These are phyloP conservation scores for Prunus armeniaca DNA, from an alignment of 306 rosid species.

Conservation along the genomic window DNA sequence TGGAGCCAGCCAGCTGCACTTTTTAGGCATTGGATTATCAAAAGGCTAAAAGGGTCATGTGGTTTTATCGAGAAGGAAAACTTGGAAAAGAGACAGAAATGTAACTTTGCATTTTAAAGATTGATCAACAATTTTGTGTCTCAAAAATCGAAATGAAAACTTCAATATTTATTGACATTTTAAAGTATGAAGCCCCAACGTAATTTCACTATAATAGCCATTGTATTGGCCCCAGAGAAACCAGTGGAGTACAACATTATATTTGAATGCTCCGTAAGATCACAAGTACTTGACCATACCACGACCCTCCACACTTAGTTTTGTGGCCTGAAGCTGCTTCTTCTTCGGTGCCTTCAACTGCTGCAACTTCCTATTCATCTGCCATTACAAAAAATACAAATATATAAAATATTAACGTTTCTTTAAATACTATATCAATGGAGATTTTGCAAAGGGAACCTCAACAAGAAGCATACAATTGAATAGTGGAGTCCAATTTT, in stretches of 20 bases:
- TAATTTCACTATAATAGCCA: neutral
- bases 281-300: constrained; percentile 87
- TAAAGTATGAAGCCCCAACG: neutral
- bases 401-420: neutral
- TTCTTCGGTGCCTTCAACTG: constrained; percentile 94
- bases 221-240: neutral
- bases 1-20: too few relatives aligned
- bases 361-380: constrained; percentile 98
- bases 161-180: neutral
- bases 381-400: constrained; percentile 13
- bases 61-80: too few relatives aligned
- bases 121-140: neutral
- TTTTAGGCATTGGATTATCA: too few relatives aligned
- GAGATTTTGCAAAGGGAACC: neutral
- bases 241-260: neutral
- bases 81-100: too few relatives aligned
- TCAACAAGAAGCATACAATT: neutral
- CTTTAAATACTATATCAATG: neutral
- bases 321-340: constrained; percentile 95
- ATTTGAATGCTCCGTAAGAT: neutral
- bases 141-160: neutral
- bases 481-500: too few relatives aligned
- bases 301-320: constrained; percentile 94
- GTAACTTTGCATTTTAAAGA: too few relatives aligned
- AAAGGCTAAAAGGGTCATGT: too few relatives aligned